Base-by-base conservation (phyloP, 2,329 filamentous ascomycete genomes). In the Penicillium corylophilum region DNA sequence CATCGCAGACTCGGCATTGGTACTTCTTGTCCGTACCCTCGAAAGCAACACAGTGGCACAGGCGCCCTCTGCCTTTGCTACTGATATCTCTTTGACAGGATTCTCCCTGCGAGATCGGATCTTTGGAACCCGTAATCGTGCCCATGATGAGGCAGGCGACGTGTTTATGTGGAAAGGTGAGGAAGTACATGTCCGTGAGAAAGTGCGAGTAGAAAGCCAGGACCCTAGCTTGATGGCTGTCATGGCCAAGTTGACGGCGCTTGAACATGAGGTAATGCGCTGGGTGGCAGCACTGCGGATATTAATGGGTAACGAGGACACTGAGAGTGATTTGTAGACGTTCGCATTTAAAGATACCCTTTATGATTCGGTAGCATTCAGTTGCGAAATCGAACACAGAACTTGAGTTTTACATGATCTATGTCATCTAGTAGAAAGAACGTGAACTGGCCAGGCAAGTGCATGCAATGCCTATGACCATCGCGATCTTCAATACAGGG, bases 121-220 rank as follows among this genome's bases (percentile, higher is more conserved):
- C 10, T 75, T 78, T 50, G 77, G 76, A 2, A 63, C 66, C 41
- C 69, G 67, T 45, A 78, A 84, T 16, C 77, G 86, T 2, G 84
- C 86, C 60, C 88, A 92, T 69, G 88, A 92, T 70, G 93, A 97
- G 72, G 85, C 86, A 57, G 88, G 93, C 54, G 81, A 85, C 33
- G 76, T 88, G 0, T 96, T 95, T 70, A 77, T 76, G 4, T 96
- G 82, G 72, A 77, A 75, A 13, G 82, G 82, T 4, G 80, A 84
- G 50, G 85, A 94, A 55, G 91, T 96, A 2, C 87, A 84, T 57
- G 93, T 97, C 41, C 85, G 87, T 60, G 93, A 96, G 70, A 96
- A 96, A 75, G 83, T 96, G 4, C 81, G 88, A 36, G 87, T 96
- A 2, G 92, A 96, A 71, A 93, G 85, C 64, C 89, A 91, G 49